Base-by-base conservation (phyloP, 345 rosid species). In the Eucalyptus cloeziana region DNA sequence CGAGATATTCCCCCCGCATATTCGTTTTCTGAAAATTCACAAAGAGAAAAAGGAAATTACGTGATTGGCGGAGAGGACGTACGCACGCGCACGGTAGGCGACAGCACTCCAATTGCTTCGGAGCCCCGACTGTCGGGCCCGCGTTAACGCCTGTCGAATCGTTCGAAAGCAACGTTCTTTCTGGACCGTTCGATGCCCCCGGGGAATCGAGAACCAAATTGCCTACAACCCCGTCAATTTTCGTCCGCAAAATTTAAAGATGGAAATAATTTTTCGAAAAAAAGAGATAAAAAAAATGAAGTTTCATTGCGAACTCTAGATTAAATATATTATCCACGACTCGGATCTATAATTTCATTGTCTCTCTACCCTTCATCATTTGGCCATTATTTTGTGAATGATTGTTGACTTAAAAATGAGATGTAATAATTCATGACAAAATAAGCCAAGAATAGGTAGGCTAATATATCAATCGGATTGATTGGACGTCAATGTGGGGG, bases 381-480 rank as follows among this genome's bases (percentile, higher is more conserved):
- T 19, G 79, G 11, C 10, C 37, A 67, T 31, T 67, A 31, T 31
- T 60, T 60, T 31, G 12, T 3, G 12, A 69, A 69, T 2, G 2
- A 31, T 67, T 31, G 24, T 69, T 15, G 43, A 69, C 24, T 33
- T 69, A 3, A 17, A 8, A 69, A 69, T 0, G 24, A 31, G 24
- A 69, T 8, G 9, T 31, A 1, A 2, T n/a, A 15, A 67, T 14
- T n/a, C 11, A 15, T n/a, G 0, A 16, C 11, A 14, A 31, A 67
- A 67, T 17, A 16, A 67, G 40, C 5, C 3, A 15, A 67, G 4
- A 31, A 67, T 3, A 67, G 2, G 5, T 2, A 7, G 40, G 1
- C 3, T 9, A 0, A 8, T 31, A n/a, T 8, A 30, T 15, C 11
- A 31, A 31, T 67, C 1, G 6, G 79, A 4, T 15, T 3, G 62